Percentiles rank a stretch among this genome's conserved stretches.
phyloP scores from a whole-genome alignment of 495 filamentous ascomycete species.

The Sporormia fimetaria region DNA sequence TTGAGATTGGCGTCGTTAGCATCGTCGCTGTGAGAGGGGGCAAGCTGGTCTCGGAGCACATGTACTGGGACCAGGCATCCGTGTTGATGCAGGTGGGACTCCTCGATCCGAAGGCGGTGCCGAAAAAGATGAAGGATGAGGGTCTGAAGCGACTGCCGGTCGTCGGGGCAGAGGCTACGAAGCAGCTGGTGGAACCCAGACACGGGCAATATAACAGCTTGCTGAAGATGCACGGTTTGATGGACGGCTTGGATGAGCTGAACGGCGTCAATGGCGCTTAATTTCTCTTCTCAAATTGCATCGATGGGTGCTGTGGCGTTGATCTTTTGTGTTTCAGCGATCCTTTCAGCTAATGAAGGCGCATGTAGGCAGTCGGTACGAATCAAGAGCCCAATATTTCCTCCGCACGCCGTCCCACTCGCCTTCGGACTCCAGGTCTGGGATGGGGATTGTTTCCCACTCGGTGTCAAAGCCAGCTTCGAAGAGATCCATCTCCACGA shows the following conservation, averaged over 20 bases:
- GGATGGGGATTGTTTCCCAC: constrained; percentile 70
- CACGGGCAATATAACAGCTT: constrained; percentile 18
- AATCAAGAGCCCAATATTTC: constrained; percentile 76
- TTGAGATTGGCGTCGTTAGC: constrained; percentile 30
- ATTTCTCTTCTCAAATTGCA: not conserved
- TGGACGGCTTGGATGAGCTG: constrained; percentile 8
- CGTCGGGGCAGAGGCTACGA: constrained; percentile 25
- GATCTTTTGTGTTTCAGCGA: constrained; percentile 4
- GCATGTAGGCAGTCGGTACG: constrained; percentile 56
- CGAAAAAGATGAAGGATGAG: constrained; percentile 24
- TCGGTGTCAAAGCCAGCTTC: constrained; percentile 85
- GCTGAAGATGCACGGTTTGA: constrained; percentile 12
- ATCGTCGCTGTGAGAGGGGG: constrained; percentile 30
- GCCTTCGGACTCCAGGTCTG: constrained; percentile 43
- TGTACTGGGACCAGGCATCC: constrained; percentile 35
- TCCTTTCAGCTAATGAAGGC: constrained; percentile 28
- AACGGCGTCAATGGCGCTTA: constrained; percentile 9
- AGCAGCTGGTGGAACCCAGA: constrained; percentile 24
- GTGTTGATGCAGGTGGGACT: constrained; percentile 31
- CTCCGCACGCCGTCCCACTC: constrained; percentile 79
- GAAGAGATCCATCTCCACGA: constrained; percentile 81
- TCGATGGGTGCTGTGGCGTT: constrained; percentile 2
- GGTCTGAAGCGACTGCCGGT: constrained; percentile 30
- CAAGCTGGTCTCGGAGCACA: constrained; percentile 32
- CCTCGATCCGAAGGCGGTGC: constrained; percentile 31